Conservation (phyloP, 2,329 filamentous ascomycete genomes). For the Chlorencoelia australis region DNA sequence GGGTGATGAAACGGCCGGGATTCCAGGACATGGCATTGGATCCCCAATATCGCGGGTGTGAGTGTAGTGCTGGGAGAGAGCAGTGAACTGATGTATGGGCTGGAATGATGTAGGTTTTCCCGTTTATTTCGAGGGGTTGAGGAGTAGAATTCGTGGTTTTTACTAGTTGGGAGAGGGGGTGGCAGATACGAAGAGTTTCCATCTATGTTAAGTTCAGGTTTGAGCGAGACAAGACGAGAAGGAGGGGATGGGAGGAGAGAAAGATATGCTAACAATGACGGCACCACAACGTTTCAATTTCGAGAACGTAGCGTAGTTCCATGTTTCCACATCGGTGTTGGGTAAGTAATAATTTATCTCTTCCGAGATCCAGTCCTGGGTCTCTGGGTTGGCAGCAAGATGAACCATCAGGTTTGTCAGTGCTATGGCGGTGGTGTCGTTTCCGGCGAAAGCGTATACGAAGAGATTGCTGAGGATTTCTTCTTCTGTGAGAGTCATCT, state of each 20-base stretch:
- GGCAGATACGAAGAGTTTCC: slow-evolving; percentile 1
- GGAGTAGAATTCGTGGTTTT: not conserved
- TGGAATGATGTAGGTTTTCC: not conserved
- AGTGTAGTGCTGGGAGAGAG: not conserved
- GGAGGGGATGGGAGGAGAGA: not conserved
- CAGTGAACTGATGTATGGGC: not conserved
- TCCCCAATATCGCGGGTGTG: not conserved
- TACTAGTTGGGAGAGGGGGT: not conserved
- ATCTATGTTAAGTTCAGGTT: not conserved
- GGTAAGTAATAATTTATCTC: slow-evolving; percentile 1
- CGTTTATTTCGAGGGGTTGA: not conserved
- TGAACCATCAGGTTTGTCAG: not conserved
- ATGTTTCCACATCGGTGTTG: not conserved
- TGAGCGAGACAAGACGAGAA: not conserved
- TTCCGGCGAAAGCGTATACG: slow-evolving; percentile 1
- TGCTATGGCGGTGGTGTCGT: not conserved
- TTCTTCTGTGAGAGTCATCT: not conserved
- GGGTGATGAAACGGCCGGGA: not conserved
- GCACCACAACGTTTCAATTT: slow-evolving; percentile 3
- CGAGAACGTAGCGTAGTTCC: not conserved
- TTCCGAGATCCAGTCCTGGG: not conserved
- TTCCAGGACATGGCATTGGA: not conserved
- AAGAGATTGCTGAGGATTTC: slow-evolving; percentile 3
- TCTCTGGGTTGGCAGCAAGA: not conserved
- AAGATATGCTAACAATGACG: not conserved